Evolutionary conservation across 306 rosid genomes (phyloP), one percentile per base, ranked within the genome.

Genomic region (Aeschynomene evenia): DNA sequence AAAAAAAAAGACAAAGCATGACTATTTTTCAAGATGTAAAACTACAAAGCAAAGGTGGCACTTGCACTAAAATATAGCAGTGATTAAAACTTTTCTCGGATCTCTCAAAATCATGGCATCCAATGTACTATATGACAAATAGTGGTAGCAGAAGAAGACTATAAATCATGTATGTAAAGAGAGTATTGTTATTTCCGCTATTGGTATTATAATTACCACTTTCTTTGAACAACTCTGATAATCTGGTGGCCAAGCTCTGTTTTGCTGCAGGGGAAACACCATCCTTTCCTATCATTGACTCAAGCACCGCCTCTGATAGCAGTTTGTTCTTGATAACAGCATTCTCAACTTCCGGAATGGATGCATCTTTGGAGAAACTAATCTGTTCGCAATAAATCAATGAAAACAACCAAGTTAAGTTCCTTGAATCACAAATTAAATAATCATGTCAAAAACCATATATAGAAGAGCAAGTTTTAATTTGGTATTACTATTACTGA

Each of bases 251-350:
- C 63, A 94, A 64, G 63, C 81, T 82, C 50, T 72, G 66, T 78
- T 75, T 94, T 10, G 97, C 84, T 10, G 1, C 89, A 13, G 99
- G 97, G 52, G 99, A 94, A 20, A 94, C 97, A 0, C 96, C 97
- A 16, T 87, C 19, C 70, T 80, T 85, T 0, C 99, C 95, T 13
- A 94, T 45, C 48, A 94, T 87, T 4, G 99, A 85, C 65, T 87
- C 92, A 14, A 90, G 39, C 23, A 94, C 80, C 1, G 96, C 82
- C 75, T 85, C 95, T 34, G 86, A 73, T 7, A 91, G 88, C 2
- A 79, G 78, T 29, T 80, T 94, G 52, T 81, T 94, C 55, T 91
- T 85, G 11, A 94, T 89, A 20, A 75, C 84, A 7, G n/a, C 71
- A 1, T 2, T 33, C 14, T 61, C 85, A 23, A 12, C 77, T 74